Evolutionary conservation across 768 basidiomycete species (phyloP).

Genomic region (Roridomyces roridus): DNA sequence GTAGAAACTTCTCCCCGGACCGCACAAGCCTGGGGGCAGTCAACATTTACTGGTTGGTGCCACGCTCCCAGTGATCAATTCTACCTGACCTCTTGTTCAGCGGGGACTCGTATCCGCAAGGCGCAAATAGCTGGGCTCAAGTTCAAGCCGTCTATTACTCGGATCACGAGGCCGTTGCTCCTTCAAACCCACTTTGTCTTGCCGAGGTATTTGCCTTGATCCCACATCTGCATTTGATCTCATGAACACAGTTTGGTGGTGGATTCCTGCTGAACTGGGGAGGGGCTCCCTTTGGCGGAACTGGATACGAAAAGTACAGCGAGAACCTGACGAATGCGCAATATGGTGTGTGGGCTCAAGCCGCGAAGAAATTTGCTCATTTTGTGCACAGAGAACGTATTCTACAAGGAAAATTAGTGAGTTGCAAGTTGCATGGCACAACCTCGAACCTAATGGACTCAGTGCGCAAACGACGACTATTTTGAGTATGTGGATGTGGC

Average conservation of each 20-base stretch:
- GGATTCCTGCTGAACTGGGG: constrained; percentile 56
- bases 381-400: constrained; percentile 48
- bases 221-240: background rate
- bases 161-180: constrained; percentile 47
- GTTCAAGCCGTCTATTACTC: constrained; percentile 57
- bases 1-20: constrained; percentile 54
- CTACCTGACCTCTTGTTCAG: constrained; percentile 29
- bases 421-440: constrained; percentile 11
- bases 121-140: constrained; percentile 52
- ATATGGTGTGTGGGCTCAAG: constrained; percentile 38
- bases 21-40: constrained; percentile 48
- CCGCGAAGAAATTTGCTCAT: constrained; percentile 1
- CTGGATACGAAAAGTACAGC: constrained; percentile 58
- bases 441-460: background rate
- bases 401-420: constrained; percentile 60
- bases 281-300: constrained; percentile 45
- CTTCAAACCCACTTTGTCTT: constrained; percentile 54
- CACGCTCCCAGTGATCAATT: background rate
- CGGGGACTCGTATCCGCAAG: constrained; percentile 60
- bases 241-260: constrained; percentile 48
- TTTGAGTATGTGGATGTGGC: constrained; percentile 42
- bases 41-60: constrained; percentile 53
- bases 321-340: constrained; percentile 44
- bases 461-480: constrained; percentile 57
- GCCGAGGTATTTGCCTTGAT: constrained; percentile 44